A percentile compares a stretch with the other conserved stretches of the same genome.
Conservation (phyloP, 2,329 filamentous ascomycete species). For the Pseudogymnoascus sp. region DNA sequence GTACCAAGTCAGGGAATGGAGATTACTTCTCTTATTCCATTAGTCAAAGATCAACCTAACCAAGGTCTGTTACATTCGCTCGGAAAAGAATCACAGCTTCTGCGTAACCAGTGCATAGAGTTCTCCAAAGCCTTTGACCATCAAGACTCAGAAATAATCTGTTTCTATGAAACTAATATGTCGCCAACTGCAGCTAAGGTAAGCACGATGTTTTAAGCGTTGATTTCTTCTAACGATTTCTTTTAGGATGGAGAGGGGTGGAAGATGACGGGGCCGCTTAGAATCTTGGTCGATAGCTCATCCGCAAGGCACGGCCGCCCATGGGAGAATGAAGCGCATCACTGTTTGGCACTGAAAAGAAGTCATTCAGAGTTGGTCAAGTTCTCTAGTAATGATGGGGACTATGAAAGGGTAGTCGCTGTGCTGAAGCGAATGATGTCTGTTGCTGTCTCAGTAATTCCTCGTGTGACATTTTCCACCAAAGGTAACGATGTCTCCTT, state of each 20-base stretch:
- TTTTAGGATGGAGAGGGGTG: not conserved
- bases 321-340: not conserved
- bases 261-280: not conserved
- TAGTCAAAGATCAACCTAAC: constrained; percentile 15
- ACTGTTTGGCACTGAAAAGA: not conserved
- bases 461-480: too few species aligned
- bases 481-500: too few species aligned
- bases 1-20: constrained; percentile 21
- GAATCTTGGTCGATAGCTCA: not conserved
- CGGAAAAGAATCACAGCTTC: not conserved
- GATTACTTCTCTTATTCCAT: constrained; percentile 18
- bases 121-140: not conserved
- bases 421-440: too few species aligned
- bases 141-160: constrained; percentile 19
- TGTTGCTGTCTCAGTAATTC: too few species aligned
- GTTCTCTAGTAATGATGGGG: not conserved
- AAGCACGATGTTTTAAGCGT: not conserved
- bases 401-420: not conserved
- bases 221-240: not conserved
- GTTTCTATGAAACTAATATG: constrained; percentile 24
- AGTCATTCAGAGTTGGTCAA: constrained; percentile 8
- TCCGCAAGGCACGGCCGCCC: constrained; percentile 3
- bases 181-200: constrained; percentile 21
- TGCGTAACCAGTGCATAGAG: not conserved
- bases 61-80: constrained; percentile 2